Conservation (phyloP, 306 rosid species). For the Glycyrrhiza uralensis region DNA sequence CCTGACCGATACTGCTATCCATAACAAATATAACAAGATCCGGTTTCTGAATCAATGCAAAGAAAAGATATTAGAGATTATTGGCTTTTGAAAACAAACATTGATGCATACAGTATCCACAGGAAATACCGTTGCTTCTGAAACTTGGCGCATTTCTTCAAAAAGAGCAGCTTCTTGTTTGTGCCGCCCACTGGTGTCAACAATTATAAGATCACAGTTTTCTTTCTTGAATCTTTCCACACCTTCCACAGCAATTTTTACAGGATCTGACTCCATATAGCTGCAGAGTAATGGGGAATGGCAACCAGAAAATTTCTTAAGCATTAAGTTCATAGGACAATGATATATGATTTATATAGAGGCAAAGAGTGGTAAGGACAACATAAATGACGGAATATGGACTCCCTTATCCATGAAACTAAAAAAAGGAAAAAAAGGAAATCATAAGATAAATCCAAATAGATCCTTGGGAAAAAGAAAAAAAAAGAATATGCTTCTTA, state of each 20-base stretch:
- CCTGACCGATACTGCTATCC: conserved; percentile 93
- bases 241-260: conserved; percentile 78
- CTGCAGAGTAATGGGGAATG: conserved; percentile 36
- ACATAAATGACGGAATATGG: not conserved
- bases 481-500: not conserved
- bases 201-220: conserved; percentile 78
- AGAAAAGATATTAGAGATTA: conserved; percentile 22
- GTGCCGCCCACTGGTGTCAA: conserved; percentile 90
- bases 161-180: conserved; percentile 85
- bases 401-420: not conserved
- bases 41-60: conserved; percentile 57
- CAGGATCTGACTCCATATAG: conserved; percentile 78
- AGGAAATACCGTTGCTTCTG: conserved; percentile 78
- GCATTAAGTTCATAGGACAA: not conserved
- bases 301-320: conserved; percentile 19
- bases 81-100: not conserved
- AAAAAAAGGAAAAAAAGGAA: not conserved
- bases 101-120: not conserved
- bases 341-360: not conserved
- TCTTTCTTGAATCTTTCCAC: conserved; percentile 81
- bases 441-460: not conserved
- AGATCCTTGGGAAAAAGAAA: conserved; percentile 1
- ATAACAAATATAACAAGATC: conserved; percentile 88
- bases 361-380: not conserved
- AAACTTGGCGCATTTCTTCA: conserved; percentile 94